Evolutionary conservation across 345 rosid species (phyloP), one percentile per base, ranked within the genome.

Genomic region (Crucihimalaya himalaica): DNA sequence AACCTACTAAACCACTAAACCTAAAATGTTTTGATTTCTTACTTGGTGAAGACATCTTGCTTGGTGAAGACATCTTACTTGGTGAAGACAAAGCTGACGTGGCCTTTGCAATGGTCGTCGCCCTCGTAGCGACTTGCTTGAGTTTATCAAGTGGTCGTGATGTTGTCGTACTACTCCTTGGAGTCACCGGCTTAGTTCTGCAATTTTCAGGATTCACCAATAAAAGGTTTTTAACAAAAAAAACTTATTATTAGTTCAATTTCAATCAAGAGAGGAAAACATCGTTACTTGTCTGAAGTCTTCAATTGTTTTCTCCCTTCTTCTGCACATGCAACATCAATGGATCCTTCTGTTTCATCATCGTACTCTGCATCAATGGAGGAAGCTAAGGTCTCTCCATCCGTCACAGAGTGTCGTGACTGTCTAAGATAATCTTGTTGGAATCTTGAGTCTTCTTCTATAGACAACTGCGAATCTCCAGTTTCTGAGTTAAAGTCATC

Each of bases 71-170:
- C 68, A 74, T 43, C 73, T 67, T 67, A 67, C 73, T 68, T 42
- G 79, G 79, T 67, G 78, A 67, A 12, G 28, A 16, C 69, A 75
- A 39, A 42, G 63, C 56, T 60, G 79, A 60, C 9, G 79, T 43
- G n/a, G 47, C 63, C 63, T 75, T 73, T 32, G 64, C 63, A 13
- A 63, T 23, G 29, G 20, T 64, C 31, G 65, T 21, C 11, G 77
- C 34, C 39, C 74, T 75, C 13, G 69, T 68, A 52, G 74, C 63
- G 5, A 52, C 74, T 73, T 63, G 77, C 50, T 62, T 75, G 25
- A 75, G 79, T 43, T 75, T 75, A 61, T 68, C 79, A 60, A 75
- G 69, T 68, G 79, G 74, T 52, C 79, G 69, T 68, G 74, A 23
- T 40, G 79, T 68, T 28, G 66, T 39, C 23, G 63, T 51, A 48